These are phyloP conservation scores for Cytospora chrysosperma DNA, from an alignment of 2,329 filamentous ascomycete species.

Conservation along the genomic window DNA sequence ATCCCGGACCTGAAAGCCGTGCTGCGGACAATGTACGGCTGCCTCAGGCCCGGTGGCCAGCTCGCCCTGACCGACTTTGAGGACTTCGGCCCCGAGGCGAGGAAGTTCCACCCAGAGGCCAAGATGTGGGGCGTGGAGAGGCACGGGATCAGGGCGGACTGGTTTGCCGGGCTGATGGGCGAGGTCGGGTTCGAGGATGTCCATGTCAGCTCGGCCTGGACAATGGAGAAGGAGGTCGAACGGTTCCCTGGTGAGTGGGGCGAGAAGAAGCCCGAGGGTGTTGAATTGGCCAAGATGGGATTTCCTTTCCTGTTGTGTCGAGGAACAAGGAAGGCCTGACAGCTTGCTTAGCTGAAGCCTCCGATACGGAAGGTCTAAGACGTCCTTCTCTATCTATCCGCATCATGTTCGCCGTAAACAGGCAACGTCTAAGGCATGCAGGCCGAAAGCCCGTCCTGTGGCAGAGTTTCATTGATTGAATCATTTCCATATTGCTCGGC, in stretches of 20 bases:
- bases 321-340: conserved; percentile 31
- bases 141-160: conserved; percentile 47
- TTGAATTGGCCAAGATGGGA: conserved; percentile 30
- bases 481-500: background rate
- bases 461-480: no score
- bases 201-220: conserved; percentile 46
- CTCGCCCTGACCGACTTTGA: conserved; percentile 58
- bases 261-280: conserved; percentile 32
- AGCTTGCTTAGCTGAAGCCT: no score
- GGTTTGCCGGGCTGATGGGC: conserved; percentile 43
- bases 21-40: conserved; percentile 45
- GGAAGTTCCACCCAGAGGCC: conserved; percentile 49
- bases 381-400: no score
- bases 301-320: conserved; percentile 42
- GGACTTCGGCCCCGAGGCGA: conserved; percentile 51
- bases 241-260: conserved; percentile 43
- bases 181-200: conserved; percentile 51
- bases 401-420: background rate
- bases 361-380: background rate
- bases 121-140: conserved; percentile 55
- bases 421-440: no score
- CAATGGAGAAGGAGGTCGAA: conserved; percentile 50
- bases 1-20: conserved; percentile 45
- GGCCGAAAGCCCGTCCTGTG: no score
- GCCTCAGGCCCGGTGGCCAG: conserved; percentile 46